Base-by-base conservation (phyloP, 2,329 filamentous ascomycete genomes). In the Volutella citrinella region DNA sequence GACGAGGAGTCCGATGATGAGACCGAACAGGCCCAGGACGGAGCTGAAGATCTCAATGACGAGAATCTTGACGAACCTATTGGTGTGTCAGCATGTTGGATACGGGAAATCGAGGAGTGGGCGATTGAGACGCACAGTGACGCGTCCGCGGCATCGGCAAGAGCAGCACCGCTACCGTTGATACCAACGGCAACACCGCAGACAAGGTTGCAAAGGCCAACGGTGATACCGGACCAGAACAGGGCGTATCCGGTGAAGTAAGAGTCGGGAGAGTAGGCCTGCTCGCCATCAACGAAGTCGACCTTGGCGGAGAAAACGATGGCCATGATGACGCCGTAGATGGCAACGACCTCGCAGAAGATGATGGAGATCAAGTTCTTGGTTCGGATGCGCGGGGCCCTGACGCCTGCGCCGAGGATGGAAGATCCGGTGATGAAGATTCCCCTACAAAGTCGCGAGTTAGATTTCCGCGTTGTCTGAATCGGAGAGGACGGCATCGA, bases 331-430 rank as follows among this genome's bases (percentile, higher is more conserved):
- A 98, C 91, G 55, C 94, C 94, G 76, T 98, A 98, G 65, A 98
- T 98, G 66, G 93, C 93, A 57, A 98, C 93, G 59, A 98, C 93
- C 70, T 98, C 93, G 73, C 93, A 98, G 71, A 98, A 98, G 69
- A 98, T 97, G 66, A 98, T 98, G 56, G 91, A 97, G 63, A 98
- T 97, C 59, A 98, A 69, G 74, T 98, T 98, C 82, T 98, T 98
- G 46, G 93, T 98, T 63, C 93, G 87, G 68, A 98, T 98, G 55
- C 93, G 85, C 22, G 94, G 94, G 27, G 93, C 91, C 66, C 87
- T 91, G 59, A 98, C 93, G 71, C 93, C 93, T 54, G 87, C 93
- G 57, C 94, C 94, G 49, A 98, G 78, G 62, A 98, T 98, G 38
- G 93, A 95, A 39, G 90, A 94, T 54, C 94, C 94, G 20, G 93